Conservation (phyloP, 257 asterid genomes). For the Solanum paucissectum region DNA sequence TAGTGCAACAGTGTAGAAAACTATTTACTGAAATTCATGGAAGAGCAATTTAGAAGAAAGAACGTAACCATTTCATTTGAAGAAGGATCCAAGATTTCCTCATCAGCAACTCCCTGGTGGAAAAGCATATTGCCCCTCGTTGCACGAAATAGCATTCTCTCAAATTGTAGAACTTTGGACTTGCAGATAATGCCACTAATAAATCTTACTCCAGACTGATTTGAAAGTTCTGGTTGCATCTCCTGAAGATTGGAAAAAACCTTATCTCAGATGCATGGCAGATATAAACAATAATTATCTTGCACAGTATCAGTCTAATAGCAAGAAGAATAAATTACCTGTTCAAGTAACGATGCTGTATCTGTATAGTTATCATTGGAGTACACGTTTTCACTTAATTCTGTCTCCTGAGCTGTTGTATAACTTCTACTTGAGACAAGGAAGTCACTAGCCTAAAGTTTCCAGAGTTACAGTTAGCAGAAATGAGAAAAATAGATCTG, state of each 20-base stretch:
- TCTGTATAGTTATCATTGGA: slow-evolving; percentile 40
- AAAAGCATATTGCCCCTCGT: slow-evolving; percentile 98
- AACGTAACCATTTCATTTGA: slow-evolving; percentile 73
- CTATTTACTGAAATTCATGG: background rate
- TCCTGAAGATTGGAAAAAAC: slow-evolving; percentile 45
- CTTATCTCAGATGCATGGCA: background rate
- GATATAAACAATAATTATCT: slow-evolving; percentile 10
- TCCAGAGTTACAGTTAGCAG: background rate
- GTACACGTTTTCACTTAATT: slow-evolving; percentile 59
- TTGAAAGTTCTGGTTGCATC: slow-evolving; percentile 64
- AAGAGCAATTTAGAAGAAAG: background rate
- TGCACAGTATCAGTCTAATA: background rate
- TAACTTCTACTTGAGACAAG: slow-evolving; percentile 63
- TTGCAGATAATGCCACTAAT: slow-evolving; percentile 84
- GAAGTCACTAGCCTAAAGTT: slow-evolving; percentile 80
- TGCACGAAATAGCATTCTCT: slow-evolving; percentile 95
- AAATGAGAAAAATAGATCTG: background rate
- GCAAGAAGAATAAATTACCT: slow-evolving; percentile 32
- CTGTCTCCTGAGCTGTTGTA: slow-evolving; percentile 57
- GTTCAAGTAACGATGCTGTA: slow-evolving; percentile 67
- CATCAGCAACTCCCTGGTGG: slow-evolving; percentile 77
- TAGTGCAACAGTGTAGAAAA: background rate
- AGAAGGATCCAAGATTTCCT: slow-evolving; percentile 69
- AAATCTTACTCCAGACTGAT: slow-evolving; percentile 89
- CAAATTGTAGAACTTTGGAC: slow-evolving; percentile 69